These are phyloP conservation scores for Alloteropsis semialata DNA, from an alignment of 176 grass and related monocot genomes.

Conservation along the genomic window DNA sequence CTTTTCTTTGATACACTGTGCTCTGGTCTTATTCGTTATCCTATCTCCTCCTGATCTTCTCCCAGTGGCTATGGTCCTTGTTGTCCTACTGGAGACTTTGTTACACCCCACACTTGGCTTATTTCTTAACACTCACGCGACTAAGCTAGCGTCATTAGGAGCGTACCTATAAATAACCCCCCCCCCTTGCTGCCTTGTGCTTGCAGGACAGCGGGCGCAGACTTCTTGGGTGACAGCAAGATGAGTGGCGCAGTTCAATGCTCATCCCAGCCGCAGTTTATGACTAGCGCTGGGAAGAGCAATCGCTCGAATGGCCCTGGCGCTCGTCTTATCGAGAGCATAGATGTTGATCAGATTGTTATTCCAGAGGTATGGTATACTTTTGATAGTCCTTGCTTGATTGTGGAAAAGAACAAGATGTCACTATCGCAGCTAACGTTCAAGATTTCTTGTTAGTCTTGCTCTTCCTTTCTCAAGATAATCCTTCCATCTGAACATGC, in stretches of 20 bases:
- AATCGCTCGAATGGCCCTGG: constrained; percentile 52
- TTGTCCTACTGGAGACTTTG: constrained; percentile 13
- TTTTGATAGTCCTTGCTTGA: background rate
- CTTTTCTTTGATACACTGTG: constrained; percentile 28
- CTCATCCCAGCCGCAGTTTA: constrained; percentile 63
- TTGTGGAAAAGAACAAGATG: background rate
- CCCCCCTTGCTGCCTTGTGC: background rate
- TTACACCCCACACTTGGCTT: constrained; percentile 8
- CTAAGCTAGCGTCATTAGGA: constrained; percentile 3
- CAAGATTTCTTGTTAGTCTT: background rate
- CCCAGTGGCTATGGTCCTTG: constrained; percentile 29
- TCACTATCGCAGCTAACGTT: background rate
- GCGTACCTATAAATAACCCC: constrained; percentile 37
- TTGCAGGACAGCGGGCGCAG: constrained; percentile 27
- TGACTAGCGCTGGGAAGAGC: constrained; percentile 42
- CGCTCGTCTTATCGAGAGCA: constrained; percentile 72
- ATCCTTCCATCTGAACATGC: constrained; percentile 18
- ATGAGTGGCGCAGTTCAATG: constrained; percentile 38
- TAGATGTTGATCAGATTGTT: constrained; percentile 82
- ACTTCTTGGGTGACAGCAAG: constrained; percentile 7
- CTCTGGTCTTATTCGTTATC: constrained; percentile 7
- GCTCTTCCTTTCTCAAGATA: background rate
- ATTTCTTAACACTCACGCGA: constrained; percentile 31
- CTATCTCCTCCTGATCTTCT: constrained; percentile 11
- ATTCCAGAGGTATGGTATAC: constrained; percentile 72